These are phyloP conservation scores for Ceratocystis variospora DNA, from an alignment of 2,329 filamentous ascomycete genomes.

Conservation along the genomic window DNA sequence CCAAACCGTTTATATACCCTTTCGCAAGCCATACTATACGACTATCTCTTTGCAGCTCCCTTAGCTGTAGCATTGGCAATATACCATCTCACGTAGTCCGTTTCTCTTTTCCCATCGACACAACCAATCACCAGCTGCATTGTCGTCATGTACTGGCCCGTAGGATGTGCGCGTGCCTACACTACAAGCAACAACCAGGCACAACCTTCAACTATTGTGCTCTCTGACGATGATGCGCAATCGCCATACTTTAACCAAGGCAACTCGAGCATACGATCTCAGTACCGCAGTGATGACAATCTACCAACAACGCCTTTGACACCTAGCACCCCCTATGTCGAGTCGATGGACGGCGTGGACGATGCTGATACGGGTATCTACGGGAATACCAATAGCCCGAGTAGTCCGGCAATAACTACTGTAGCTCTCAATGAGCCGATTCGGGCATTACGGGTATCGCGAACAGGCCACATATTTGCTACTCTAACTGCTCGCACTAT, in stretches of 20 bases:
- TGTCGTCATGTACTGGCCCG: conserved; percentile 68
- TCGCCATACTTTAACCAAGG: conserved; percentile 22
- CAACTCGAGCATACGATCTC: conserved; percentile 14
- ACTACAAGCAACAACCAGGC: conserved; percentile 56
- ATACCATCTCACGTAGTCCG: neutral
- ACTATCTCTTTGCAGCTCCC: neutral
- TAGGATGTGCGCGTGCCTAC: conserved; percentile 72
- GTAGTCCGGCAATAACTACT: conserved; percentile 20
- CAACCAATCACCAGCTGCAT: neutral
- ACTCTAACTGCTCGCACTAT: conserved; percentile 75
- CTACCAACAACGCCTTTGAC: conserved; percentile 38
- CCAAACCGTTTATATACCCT: neutral
- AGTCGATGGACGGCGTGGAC: conserved; percentile 42
- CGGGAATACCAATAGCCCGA: neutral
- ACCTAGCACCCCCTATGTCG: conserved; percentile 43
- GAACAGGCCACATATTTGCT: conserved; percentile 70
- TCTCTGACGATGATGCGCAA: conserved; percentile 38
- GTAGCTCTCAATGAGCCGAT: conserved; percentile 43
- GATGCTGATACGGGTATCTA: conserved; percentile 19
- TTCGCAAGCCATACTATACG: neutral
- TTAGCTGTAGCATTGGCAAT: neutral
- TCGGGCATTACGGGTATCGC: conserved; percentile 60
- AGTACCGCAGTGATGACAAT: conserved; percentile 16
- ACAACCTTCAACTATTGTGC: conserved; percentile 35
- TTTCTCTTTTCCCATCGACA: neutral